Evolutionary conservation across 352 stramenopile genomes (phyloP).

Genomic region (Blastocystis sp.): DNA sequence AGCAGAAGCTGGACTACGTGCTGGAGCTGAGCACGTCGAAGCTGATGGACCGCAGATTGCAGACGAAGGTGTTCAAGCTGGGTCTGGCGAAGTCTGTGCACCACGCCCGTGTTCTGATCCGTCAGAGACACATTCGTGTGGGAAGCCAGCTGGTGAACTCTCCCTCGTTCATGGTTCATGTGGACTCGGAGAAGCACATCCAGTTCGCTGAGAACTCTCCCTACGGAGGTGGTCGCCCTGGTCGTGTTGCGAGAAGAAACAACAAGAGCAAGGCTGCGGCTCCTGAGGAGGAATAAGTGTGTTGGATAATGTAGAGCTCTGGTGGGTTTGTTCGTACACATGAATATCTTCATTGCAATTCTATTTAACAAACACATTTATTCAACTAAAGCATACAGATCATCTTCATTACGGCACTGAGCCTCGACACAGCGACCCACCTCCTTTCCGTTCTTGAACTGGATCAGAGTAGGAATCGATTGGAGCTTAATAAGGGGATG

Average conservation of each 20-base stretch:
- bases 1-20: no score
- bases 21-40: no score
- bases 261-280: constrained; percentile 34
- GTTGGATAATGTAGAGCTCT: neutral
- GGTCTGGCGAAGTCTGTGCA: no score
- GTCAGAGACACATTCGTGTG: no score
- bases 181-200: constrained; percentile 65
- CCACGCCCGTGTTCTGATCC: no score
- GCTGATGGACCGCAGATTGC: no score
- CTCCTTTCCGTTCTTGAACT: constrained; percentile 53
- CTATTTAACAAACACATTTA: constrained; percentile 41
- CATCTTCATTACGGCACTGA: constrained; percentile 38
- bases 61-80: no score
- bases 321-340: neutral
- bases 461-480: constrained; percentile 52
- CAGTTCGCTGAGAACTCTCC: constrained; percentile 92
- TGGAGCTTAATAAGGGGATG: constrained; percentile 56
- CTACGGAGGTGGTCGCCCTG: constrained; percentile 69
- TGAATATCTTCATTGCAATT: no score
- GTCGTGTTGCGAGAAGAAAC: constrained; percentile 45
- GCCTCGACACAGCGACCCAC: constrained; percentile 35
- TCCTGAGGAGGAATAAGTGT: neutral
- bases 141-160: no score
- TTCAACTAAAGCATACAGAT: constrained; percentile 44
- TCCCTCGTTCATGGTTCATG: no score